Conservation (phyloP, 2,329 filamentous ascomycete species). For the Ophiosphaerella herpotricha region DNA sequence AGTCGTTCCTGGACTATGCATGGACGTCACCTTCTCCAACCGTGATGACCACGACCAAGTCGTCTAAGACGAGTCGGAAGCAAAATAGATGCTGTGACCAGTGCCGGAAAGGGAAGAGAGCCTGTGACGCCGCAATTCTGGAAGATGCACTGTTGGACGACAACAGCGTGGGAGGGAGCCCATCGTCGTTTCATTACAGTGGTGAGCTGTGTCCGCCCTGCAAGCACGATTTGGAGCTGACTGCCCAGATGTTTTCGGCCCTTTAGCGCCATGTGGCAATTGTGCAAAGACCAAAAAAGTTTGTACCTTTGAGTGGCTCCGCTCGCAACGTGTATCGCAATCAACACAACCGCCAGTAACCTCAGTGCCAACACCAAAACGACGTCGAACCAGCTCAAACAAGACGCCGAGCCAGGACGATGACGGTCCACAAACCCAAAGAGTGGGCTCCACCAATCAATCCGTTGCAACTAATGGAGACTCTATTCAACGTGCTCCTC, state of each 20-base stretch:
- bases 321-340: slow-evolving; percentile 39
- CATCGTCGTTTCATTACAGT: slow-evolving; percentile 42
- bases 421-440: background rate
- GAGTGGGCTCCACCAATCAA: slow-evolving; percentile 3
- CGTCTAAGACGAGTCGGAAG: slow-evolving; percentile 44
- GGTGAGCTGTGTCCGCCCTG: slow-evolving; percentile 25
- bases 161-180: slow-evolving; percentile 23
- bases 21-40: slow-evolving; percentile 40
- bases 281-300: slow-evolving; percentile 52
- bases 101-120: slow-evolving; percentile 53
- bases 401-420: slow-evolving; percentile 13
- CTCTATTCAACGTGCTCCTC: slow-evolving; percentile 7
- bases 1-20: slow-evolving; percentile 44
- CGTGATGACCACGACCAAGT: slow-evolving; percentile 24
- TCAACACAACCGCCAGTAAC: slow-evolving; percentile 27
- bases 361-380: slow-evolving; percentile 30
- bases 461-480: slow-evolving; percentile 6
- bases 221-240: slow-evolving; percentile 18
- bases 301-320: slow-evolving; percentile 53
- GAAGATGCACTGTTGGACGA: slow-evolving; percentile 39
- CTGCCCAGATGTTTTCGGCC: slow-evolving; percentile 39
- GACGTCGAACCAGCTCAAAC: slow-evolving; percentile 29
- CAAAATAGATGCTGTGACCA: slow-evolving; percentile 54
- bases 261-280: slow-evolving; percentile 47
- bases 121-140: slow-evolving; percentile 49